Evolutionary conservation across 2,329 filamentous ascomycete species (phyloP).

Genomic region (Xylariales sp.): DNA sequence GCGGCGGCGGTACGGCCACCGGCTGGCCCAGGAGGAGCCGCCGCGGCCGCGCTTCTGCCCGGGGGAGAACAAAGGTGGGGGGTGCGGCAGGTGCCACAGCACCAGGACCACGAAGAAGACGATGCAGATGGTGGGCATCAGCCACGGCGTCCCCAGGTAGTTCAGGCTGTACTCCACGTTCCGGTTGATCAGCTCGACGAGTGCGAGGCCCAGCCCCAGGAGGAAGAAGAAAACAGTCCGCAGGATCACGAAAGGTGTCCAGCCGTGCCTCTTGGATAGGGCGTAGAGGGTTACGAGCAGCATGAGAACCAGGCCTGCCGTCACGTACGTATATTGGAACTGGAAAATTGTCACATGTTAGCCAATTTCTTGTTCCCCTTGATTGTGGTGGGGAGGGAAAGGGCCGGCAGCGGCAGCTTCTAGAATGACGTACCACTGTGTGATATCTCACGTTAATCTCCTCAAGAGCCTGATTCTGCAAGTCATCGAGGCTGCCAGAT

Average conservation of each 20-base stretch:
- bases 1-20: too few species aligned
- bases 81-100: conserved; percentile 17
- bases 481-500: neutral
- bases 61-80: conserved; percentile 7
- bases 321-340: conserved; percentile 6
- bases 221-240: conserved; percentile 15
- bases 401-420: too few species aligned
- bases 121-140: conserved; percentile 19
- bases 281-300: conserved; percentile 17
- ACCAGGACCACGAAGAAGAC: conserved; percentile 18
- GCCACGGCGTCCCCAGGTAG: conserved; percentile 16
- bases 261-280: conserved; percentile 9
- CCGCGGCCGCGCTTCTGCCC: too few species aligned
- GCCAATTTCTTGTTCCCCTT: neutral
- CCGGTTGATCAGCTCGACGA: conserved; percentile 13
- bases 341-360: neutral
- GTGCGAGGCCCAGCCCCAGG: conserved; percentile 15
- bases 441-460: neutral
- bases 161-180: conserved; percentile 8
- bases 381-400: too few species aligned
- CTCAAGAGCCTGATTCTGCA: neutral
- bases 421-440: neutral
- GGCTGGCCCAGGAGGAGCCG: too few species aligned
- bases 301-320: conserved; percentile 16
- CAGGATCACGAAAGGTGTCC: conserved; percentile 19